Evolutionary conservation across 2,329 filamentous ascomycete species (phyloP), one percentile per base, ranked within the genome.

Genomic region (Penicillium sp.): DNA sequence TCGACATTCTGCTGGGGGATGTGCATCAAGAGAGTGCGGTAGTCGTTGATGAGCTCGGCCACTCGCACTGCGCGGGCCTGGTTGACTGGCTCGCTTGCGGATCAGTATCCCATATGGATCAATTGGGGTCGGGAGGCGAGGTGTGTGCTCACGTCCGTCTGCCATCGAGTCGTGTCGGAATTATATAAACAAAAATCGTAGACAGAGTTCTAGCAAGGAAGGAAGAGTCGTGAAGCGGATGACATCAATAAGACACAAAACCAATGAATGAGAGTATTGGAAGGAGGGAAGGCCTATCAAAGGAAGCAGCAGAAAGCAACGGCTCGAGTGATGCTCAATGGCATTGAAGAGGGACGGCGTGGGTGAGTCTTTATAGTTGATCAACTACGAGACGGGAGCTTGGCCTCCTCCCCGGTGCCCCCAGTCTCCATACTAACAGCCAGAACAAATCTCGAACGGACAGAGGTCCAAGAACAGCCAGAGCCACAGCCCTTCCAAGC

Each of bases 41-140:
- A 83, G 64, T 83, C 80, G 48, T 74, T 75, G 68, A 83, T 79
- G 57, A 83, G 74, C 62, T 83, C 80, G 32, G 78, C 71, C 50
- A 83, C 67, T 51, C 80, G 75, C 60, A 83, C 69, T 34, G 80
- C 79, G 56, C 80, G 77, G 43, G 77, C 78, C 58, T 81, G 73
- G 57, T 83, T 83, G 53, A 81, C 80, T 83, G 58, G n/a, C n/a
- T n/a, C n/a, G n/a, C 42, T 29, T n/a, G 18, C 13, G 15, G 30
- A 41, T 51, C 35, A 54, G 48, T 29, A 42, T 34, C 2, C 20
- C 16, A 35, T 16, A 15, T 18, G 25, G 25, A 21, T 29, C 18
- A 21, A 32, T 26, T 36, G 17, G 9, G 16, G 13, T 29, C 21
- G 19, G 14, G 13, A 13, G 28, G n/a, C n/a, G n/a, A n/a, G 13